Evolutionary conservation across 2,329 filamentous ascomycete genomes (phyloP).

Genomic region (Diaporthe longicolla): DNA sequence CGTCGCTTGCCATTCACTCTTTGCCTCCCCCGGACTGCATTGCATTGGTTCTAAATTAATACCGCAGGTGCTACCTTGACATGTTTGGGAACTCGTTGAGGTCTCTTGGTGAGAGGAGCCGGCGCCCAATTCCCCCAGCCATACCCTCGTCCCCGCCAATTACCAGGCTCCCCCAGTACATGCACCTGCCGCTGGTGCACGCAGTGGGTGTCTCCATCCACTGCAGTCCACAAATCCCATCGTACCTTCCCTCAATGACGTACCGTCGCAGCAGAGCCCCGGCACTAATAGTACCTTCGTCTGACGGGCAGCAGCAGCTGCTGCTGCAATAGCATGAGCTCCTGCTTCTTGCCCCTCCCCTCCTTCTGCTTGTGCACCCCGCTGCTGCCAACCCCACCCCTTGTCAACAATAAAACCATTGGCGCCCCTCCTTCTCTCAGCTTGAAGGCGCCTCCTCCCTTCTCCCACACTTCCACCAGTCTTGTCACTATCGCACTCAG

Average conservation of each 20-base stretch:
- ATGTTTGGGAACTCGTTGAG: constrained; percentile 1
- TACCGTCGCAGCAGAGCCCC: constrained; percentile 2
- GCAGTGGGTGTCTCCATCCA: not conserved
- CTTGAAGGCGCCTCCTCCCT: not conserved
- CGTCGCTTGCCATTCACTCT: not conserved
- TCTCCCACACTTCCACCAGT: not conserved
- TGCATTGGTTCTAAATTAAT: constrained; percentile 27
- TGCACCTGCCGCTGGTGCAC: constrained; percentile 31
- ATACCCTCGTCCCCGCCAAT: not conserved
- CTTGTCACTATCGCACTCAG: not conserved
- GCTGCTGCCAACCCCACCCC: not conserved
- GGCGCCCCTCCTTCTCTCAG: constrained; percentile 23
- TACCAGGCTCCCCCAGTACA: constrained; percentile 11
- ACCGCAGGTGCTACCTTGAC: constrained; percentile 23
- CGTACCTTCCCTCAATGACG: constrained; percentile 33
- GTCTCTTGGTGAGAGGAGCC: not conserved
- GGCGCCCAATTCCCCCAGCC: not conserved
- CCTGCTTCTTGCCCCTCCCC: constrained; percentile 26
- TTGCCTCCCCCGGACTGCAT: constrained; percentile 6
- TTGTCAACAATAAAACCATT: constrained; percentile 27
- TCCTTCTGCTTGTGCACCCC: constrained; percentile 1
- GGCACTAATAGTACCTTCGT: not conserved
- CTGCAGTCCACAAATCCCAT: constrained; percentile 24
- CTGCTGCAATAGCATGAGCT: not conserved
- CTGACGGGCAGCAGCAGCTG: not conserved